Conservation (phyloP, 495 filamentous ascomycete species). For the Aspergillus heteromorphus region DNA sequence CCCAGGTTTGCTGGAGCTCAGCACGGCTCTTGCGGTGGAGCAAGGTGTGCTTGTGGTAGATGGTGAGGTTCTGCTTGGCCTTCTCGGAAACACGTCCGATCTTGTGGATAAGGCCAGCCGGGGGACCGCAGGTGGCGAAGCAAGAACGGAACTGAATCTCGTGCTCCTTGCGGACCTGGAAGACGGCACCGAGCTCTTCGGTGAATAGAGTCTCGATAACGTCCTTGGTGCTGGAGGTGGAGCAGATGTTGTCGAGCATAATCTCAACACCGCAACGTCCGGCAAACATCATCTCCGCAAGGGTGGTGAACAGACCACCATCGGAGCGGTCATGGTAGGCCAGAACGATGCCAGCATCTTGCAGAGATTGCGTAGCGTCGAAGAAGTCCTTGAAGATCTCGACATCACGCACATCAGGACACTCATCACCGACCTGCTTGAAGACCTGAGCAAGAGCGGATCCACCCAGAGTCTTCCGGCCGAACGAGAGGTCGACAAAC, state of each 20-base stretch:
- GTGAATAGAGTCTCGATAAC: conserved; percentile 81
- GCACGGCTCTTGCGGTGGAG: conserved; percentile 64
- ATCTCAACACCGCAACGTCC: conserved; percentile 86
- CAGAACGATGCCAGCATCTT: conserved; percentile 80
- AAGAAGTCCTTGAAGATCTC: conserved; percentile 86
- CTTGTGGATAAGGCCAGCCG: conserved; percentile 69
- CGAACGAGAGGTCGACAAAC: conserved; percentile 81
- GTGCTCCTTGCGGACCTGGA: conserved; percentile 83
- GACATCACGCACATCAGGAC: conserved; percentile 78
- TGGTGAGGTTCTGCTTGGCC: conserved; percentile 71
- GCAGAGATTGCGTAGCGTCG: conserved; percentile 79
- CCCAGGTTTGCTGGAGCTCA: conserved; percentile 83
- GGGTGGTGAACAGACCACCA: conserved; percentile 85
- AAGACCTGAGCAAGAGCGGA: conserved; percentile 92
- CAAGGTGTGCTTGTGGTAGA: conserved; percentile 61
- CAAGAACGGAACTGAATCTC: conserved; percentile 80
- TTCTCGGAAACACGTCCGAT: conserved; percentile 68
- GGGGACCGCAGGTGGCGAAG: conserved; percentile 89
- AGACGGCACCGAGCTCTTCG: conserved; percentile 95
- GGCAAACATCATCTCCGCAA: conserved; percentile 98
- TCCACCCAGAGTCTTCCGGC: conserved; percentile 76
- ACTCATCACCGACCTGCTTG: conserved; percentile 74
- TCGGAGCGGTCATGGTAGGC: conserved; percentile 95
- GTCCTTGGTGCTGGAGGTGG: conserved; percentile 49
- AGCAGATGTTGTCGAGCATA: conserved; percentile 67